phyloP scores from a whole-genome alignment of 768 basidiomycete species.

The Auriscalpium microsporum region DNA sequence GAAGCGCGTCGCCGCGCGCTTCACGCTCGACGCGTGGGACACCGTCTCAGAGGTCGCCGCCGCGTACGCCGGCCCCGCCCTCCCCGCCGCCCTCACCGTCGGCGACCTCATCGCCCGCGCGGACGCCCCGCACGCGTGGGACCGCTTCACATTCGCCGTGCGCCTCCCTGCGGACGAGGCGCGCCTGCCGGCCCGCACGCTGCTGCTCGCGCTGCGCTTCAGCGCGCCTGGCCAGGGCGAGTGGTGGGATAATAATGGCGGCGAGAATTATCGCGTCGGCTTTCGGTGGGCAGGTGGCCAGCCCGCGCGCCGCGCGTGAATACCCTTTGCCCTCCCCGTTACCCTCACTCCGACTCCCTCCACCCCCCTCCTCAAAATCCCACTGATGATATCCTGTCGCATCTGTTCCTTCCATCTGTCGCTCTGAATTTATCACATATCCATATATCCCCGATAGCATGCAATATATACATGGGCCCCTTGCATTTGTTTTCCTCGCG shows the following conservation, averaged over 20 bases:
- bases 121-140: slow-evolving; percentile 18
- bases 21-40: slow-evolving; percentile 91
- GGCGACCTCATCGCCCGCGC: neutral
- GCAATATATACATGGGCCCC: too few relatives aligned
- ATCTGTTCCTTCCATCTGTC: too few relatives aligned
- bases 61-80: slow-evolving; percentile 32
- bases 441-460: too few relatives aligned
- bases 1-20: slow-evolving; percentile 78
- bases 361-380: too few relatives aligned
- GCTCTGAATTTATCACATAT: too few relatives aligned
- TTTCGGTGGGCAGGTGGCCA: slow-evolving; percentile 30
- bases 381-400: too few relatives aligned
- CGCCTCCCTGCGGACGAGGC: slow-evolving; percentile 35
- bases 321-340: too few relatives aligned
- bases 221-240: slow-evolving; percentile 44
- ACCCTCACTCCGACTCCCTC: too few relatives aligned
- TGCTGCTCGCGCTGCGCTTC: slow-evolving; percentile 59
- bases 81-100: slow-evolving; percentile 3
- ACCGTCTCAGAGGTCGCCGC: slow-evolving; percentile 78
- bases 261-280: slow-evolving; percentile 65
- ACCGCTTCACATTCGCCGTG: slow-evolving; percentile 44
- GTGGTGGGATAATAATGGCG: slow-evolving; percentile 91
- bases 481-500: too few relatives aligned
- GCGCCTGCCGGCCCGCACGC: slow-evolving; percentile 27
- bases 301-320: slow-evolving; percentile 12